phyloP scores from a whole-genome alignment of 768 basidiomycete genomes.

The Pulveroboletus sp. region DNA sequence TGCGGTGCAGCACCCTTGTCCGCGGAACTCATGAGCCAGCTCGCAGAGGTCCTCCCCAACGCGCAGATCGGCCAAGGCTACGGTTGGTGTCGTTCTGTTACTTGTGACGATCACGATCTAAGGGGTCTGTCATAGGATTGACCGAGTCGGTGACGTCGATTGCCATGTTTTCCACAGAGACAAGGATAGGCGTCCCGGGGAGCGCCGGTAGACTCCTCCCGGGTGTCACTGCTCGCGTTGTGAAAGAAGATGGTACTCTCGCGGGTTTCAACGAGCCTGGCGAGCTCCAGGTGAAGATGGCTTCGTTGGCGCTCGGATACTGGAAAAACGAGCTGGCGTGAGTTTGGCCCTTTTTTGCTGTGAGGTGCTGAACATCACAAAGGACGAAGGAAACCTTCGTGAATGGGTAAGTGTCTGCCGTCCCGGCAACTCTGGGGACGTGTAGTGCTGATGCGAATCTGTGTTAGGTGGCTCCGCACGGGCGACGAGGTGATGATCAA shows the following conservation, averaged over 20 bases:
- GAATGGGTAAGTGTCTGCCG: slow-evolving; percentile 45
- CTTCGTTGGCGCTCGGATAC: slow-evolving; percentile 42
- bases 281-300: slow-evolving; percentile 49
- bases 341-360: slow-evolving; percentile 20
- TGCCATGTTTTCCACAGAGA: slow-evolving; percentile 44
- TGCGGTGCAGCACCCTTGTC: slow-evolving; percentile 65
- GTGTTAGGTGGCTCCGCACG: slow-evolving; percentile 58
- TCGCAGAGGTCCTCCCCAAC: slow-evolving; percentile 50
- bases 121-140: slow-evolving; percentile 43
- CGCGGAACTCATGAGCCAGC: slow-evolving; percentile 45
- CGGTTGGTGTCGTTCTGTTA: slow-evolving; percentile 32
- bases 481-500: slow-evolving; percentile 62
- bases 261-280: slow-evolving; percentile 56
- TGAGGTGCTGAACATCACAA: not conserved
- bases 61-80: slow-evolving; percentile 64
- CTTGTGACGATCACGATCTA: not conserved
- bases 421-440: not conserved
- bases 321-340: slow-evolving; percentile 59
- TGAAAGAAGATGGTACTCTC: slow-evolving; percentile 54
- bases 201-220: slow-evolving; percentile 48
- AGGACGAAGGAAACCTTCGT: slow-evolving; percentile 69
- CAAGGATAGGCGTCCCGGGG: slow-evolving; percentile 50
- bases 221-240: slow-evolving; percentile 49
- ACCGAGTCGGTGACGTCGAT: slow-evolving; percentile 59
- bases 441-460: not conserved